Evolutionary conservation across 2,329 filamentous ascomycete species (phyloP).

Genomic region (Penicillium occitanis): DNA sequence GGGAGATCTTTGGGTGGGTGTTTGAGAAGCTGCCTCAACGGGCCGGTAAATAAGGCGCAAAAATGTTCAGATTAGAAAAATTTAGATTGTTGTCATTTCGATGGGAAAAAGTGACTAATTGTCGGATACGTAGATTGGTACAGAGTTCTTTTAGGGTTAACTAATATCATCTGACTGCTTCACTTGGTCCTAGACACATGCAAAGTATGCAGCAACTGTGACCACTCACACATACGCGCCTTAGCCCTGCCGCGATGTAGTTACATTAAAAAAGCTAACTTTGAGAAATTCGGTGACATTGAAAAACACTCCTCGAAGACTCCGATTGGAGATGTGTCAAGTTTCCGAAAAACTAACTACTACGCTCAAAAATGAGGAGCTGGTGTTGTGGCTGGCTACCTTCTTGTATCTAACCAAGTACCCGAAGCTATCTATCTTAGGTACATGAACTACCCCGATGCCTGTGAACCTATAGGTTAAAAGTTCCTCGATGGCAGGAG

Average conservation of each 20-base stretch:
- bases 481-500: background rate
- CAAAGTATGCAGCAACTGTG: background rate
- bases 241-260: background rate
- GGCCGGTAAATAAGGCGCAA: background rate
- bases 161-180: background rate
- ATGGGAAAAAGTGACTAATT: background rate
- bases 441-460: background rate
- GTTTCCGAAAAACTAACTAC: background rate
- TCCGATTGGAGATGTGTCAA: background rate
- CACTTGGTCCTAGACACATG: background rate
- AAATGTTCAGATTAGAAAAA: background rate
- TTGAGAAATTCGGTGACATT: background rate
- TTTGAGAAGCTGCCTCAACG: conserved; percentile 64
- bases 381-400: background rate
- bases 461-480: background rate
- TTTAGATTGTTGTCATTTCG: background rate
- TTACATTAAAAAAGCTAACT: background rate
- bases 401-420: background rate
- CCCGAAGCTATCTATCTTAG: background rate
- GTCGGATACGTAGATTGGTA: background rate
- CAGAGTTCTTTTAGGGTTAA: background rate
- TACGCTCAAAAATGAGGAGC: background rate
- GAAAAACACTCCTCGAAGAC: background rate
- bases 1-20: conserved; percentile 85
- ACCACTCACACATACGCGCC: background rate